Base-by-base conservation (phyloP, 768 basidiomycete species). In the Pleurotus tuoliensis region DNA sequence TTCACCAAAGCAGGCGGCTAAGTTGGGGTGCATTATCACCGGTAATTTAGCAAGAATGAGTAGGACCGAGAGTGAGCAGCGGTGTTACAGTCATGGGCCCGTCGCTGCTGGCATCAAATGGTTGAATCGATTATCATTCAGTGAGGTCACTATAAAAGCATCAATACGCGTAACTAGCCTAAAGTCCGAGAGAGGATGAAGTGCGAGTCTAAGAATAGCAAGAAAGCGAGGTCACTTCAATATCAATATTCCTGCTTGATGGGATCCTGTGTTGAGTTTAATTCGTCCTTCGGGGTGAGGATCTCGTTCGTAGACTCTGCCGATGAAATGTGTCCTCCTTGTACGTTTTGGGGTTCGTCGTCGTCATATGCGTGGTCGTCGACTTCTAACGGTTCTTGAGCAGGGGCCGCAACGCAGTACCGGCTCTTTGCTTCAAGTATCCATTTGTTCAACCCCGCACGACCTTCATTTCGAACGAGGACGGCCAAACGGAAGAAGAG, bases 401-500 rank as follows among this genome's bases (percentile, higher is more conserved):
- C 38, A 18, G 22, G 51, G 4, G 15, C 24, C 5, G 20, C 30
- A 43, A 47, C 27, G 11, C 11, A 34, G 47, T 61, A 55, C 38
- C 60, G 58, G 12, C 44, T 30, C 50, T 63, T 64, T 5, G 58
- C 61, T 60, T 68, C 64, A 7, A 18, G 46, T 6, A 44, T 30
- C 66, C 64, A 67, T 7, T 50, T 16, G n/a, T 56, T 59, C 9
- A 64, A 39, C 7, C 67, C 70, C 38, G 60, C 57, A 4, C 56
- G 39, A 20, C 70, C 69, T 7, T 63, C 61, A 25, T 48, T 45
- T 18, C 64, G 60, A 12, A 64, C 43, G 12, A 64, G 56, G 25
- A 61, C 30, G 11, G 61, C 47, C 20, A 67, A 55, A 4, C 66
- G 62, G 45, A 62, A 39, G 56, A 62, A 57, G 44, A 67, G 49